Base-by-base conservation (phyloP, 148 eudicot genomes). In the Spergularia bocconei region DNA sequence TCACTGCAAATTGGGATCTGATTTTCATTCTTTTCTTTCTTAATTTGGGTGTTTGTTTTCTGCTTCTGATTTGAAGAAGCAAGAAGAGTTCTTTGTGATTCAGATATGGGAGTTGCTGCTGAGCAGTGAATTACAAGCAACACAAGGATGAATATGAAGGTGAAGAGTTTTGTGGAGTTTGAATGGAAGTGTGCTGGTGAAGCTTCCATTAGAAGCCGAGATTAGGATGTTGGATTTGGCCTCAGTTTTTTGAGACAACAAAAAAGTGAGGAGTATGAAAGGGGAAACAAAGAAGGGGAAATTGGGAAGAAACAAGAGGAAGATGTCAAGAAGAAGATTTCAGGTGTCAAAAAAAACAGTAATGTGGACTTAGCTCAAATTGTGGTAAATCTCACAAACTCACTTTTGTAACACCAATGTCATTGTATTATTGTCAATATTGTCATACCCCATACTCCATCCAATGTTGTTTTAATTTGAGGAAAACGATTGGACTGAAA, bases 1-100 rank as follows among this genome's bases (percentile, higher is more conserved):
- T 85, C 86, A 39, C 50, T 60, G 70, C 93, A 91, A 59, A 67
- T 87, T 23, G 75, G 85, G 79, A 76, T 75, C 82, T 73, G 84
- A 52, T 67, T 79, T 8, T 19, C 70, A 51, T 51, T 73, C 57
- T 50, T 16, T 14, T 39, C 56, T 72, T 78, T 76, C 15, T 50
- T 77, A 51, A 57, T 77, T 25, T 41, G 66, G 77, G 52, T 59
- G 9, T 25, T 60, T 29, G 62, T 20, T 63, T 60, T 12, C 13
- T 62, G 75, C 1, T 13, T 51, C 23, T 68, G 82, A 51, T 56
- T 66, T 57, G 77, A 7, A 17, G 78, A 50, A 68, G 20, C 71
- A 7, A 71, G 71, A 36, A 78, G 9, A 25, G 19, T 72, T 68
- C 78, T 72, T 2, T 39, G n/a, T 16, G 79, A 71, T 57, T 39